Percentiles rank a stretch among this genome's conserved stretches.
Evolutionary conservation across 2,329 filamentous ascomycete genomes (phyloP).

Genomic region (Sarocladium brachiariae): DNA sequence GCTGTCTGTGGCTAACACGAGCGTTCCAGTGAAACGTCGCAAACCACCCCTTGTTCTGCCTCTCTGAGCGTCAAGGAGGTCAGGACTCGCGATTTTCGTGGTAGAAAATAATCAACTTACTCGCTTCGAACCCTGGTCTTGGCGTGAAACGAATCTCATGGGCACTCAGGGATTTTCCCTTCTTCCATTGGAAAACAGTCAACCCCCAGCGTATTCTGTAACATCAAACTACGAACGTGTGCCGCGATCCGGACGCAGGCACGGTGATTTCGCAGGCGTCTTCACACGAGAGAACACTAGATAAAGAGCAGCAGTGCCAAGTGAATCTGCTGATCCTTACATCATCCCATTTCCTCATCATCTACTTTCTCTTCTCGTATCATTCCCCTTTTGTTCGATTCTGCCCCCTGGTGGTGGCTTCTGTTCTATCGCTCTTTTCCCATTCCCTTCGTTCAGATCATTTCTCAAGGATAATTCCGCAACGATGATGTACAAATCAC

Average conservation of each 20-base stretch:
- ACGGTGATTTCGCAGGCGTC: too few species aligned
- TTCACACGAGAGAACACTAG: too few species aligned
- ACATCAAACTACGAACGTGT: neutral
- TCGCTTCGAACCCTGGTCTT: neutral
- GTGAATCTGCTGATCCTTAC: neutral
- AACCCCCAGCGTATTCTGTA: neutral
- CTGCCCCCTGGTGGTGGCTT: conserved; percentile 10
- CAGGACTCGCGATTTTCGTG: too few species aligned
- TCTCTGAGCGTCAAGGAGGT: too few species aligned
- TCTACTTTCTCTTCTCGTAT: neutral
- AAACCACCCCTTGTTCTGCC: too few species aligned
- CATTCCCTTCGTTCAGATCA: neutral
- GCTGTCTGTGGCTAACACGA: too few species aligned
- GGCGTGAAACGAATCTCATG: conserved; percentile 11
- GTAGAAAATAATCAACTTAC: too few species aligned
- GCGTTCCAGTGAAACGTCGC: conserved; percentile 2
- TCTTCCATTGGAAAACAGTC: too few species aligned
- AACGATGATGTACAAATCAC: conserved; percentile 10
- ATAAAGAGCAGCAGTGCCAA: too few species aligned
- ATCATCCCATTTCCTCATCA: neutral
- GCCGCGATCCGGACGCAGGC: too few species aligned
- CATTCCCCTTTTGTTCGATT: too few species aligned
- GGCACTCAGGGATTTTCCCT: conserved; percentile 5
- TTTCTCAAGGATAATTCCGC: too few species aligned
- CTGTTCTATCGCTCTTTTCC: neutral